Percentiles rank a stretch among this genome's conserved stretches.
phyloP scores from a whole-genome alignment of 2,329 filamentous ascomycete genomes.

The Pyricularia pennisetigena region DNA sequence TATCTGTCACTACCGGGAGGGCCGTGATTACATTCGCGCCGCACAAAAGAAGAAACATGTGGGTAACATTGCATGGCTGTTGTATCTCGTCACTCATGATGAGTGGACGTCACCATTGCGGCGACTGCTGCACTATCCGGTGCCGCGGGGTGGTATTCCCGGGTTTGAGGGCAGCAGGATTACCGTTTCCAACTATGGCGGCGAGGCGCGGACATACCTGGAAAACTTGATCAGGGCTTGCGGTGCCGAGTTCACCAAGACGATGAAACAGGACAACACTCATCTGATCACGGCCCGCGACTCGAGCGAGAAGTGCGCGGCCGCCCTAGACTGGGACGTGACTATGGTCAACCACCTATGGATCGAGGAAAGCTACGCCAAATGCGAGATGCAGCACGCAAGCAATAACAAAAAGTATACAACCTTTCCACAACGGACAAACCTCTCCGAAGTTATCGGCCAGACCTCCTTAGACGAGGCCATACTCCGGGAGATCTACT shows the following conservation, averaged over 20 bases:
- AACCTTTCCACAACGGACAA: constrained; percentile 80
- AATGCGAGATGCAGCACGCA: constrained; percentile 65
- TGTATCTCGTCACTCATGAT: constrained; percentile 81
- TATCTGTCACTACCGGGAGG: constrained; percentile 80
- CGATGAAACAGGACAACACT: constrained; percentile 90
- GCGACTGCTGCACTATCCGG: constrained; percentile 80
- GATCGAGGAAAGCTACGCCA: constrained; percentile 95
- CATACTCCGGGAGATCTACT: constrained; percentile 55
- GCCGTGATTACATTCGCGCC: constrained; percentile 65
- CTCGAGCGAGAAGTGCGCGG: constrained; percentile 85
- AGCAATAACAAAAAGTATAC: constrained; percentile 69
- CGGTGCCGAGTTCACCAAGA: constrained; percentile 87
- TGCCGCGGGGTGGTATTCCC: constrained; percentile 65
- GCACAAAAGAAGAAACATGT: constrained; percentile 72
- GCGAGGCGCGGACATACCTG: constrained; percentile 84
- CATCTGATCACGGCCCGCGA: constrained; percentile 88
- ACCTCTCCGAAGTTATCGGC: constrained; percentile 86
- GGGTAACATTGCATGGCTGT: constrained; percentile 89
- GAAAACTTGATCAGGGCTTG: constrained; percentile 81
- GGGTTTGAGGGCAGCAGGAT: constrained; percentile 72
- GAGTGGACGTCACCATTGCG: constrained; percentile 78
- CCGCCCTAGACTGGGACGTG: constrained; percentile 86
- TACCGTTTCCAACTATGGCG: constrained; percentile 92
- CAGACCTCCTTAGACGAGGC: constrained; percentile 69
- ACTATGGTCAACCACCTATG: constrained; percentile 89